Percentiles rank a stretch among this genome's conserved stretches.
These are phyloP conservation scores for Entomophthora muscae DNA, from an alignment of 371 early-diverging fungal genomes.

Conservation along the genomic window DNA sequence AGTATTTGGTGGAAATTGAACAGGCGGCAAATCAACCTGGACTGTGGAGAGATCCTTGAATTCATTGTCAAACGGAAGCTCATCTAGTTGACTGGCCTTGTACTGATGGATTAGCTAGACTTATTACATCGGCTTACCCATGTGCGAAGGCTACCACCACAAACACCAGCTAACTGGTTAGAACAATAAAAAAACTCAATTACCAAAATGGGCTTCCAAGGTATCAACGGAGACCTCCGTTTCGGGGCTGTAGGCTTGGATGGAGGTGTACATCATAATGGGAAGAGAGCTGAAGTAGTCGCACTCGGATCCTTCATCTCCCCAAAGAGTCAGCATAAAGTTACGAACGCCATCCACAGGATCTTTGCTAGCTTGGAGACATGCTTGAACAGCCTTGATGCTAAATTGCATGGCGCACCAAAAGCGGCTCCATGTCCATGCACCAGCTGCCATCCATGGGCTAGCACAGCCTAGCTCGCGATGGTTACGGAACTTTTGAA, in stretches of 20 bases:
- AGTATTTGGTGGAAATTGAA: slow-evolving; percentile 44
- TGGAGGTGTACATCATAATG: not conserved
- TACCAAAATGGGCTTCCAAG: slow-evolving; percentile 1
- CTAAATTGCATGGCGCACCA: slow-evolving; percentile 67
- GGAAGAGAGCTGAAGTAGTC: slow-evolving; percentile 26
- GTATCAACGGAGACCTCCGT: not conserved
- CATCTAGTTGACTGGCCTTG: not conserved
- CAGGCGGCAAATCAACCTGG: not conserved
- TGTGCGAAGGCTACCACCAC: slow-evolving; percentile 12
- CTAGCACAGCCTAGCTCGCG: slow-evolving; percentile 53
- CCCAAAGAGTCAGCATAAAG: slow-evolving; percentile 70
- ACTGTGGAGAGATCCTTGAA: not conserved
- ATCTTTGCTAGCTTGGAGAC: slow-evolving; percentile 44
- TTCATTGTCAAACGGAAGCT: not conserved
- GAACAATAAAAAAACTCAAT: not conserved
- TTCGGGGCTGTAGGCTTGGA: slow-evolving; percentile 1
- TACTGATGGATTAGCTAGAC: not conserved
- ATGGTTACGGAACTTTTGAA: slow-evolving; percentile 60
- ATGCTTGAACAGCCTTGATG: slow-evolving; percentile 54
- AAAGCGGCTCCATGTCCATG: slow-evolving; percentile 76
- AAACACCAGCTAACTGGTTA: slow-evolving; percentile 5
- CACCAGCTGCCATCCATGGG: slow-evolving; percentile 61
- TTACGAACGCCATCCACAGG: slow-evolving; percentile 36
- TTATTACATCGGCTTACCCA: not conserved
- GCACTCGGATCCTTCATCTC: slow-evolving; percentile 82